Conservation (phyloP, 345 rosid species). For the Carallia brachiata region DNA sequence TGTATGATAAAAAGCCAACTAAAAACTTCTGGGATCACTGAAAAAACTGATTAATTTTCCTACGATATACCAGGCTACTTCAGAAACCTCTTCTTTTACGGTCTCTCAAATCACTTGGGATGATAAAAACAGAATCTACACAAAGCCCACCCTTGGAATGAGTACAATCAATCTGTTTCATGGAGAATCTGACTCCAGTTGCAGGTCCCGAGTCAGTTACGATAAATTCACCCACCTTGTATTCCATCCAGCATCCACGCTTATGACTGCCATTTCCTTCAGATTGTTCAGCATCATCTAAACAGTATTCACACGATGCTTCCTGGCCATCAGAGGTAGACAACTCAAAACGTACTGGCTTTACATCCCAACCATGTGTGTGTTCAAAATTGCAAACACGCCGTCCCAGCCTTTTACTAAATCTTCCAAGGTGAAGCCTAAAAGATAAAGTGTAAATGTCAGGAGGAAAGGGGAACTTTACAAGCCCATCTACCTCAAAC, state of each 20-base stretch:
- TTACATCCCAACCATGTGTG: conserved; percentile 76
- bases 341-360: conserved; percentile 40
- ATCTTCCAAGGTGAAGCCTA: conserved; percentile 87
- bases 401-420: conserved; percentile 65
- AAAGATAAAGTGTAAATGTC: conserved; percentile 71
- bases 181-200: conserved; percentile 70
- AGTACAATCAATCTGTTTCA: conserved; percentile 96
- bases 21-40: conserved; percentile 21
- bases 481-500: conserved; percentile 88
- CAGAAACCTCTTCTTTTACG: conserved; percentile 41
- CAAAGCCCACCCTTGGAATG: conserved; percentile 94
- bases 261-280: conserved; percentile 57
- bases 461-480: conserved; percentile 80
- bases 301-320: conserved; percentile 19
- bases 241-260: conserved; percentile 89
- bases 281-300: conserved; percentile 35
- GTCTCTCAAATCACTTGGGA: conserved; percentile 64
- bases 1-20: conserved; percentile 27
- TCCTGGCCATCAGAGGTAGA: conserved; percentile 24
- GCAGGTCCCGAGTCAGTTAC: conserved; percentile 57
- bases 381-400: conserved; percentile 30
- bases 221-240: conserved; percentile 73
- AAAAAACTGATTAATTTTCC: conserved; percentile 16
- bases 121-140: conserved; percentile 83
- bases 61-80: conserved; percentile 31